Percentiles rank a stretch among this genome's conserved stretches.
phyloP scores from a whole-genome alignment of 1,139 yeast species.

The Suhomyces taliae region DNA sequence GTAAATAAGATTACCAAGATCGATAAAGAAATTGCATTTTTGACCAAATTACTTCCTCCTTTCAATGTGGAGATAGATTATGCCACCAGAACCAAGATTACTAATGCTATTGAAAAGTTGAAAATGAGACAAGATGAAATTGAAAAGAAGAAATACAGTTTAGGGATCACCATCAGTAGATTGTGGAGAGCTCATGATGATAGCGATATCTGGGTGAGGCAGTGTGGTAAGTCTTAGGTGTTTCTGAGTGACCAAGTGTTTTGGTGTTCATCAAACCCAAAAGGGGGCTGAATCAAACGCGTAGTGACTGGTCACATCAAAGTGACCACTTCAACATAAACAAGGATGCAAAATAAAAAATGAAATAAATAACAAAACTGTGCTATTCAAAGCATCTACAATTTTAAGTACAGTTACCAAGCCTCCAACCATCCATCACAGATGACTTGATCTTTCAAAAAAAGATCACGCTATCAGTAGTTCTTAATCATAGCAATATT shows the following conservation, averaged over 20 bases:
- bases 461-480: no score
- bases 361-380: no score
- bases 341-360: no score
- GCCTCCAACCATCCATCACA: no score
- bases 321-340: no score
- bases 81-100: conserved; percentile 42
- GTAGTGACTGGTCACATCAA: no score
- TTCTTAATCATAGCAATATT: no score
- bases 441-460: no score
- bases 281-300: no score
- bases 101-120: conserved; percentile 45
- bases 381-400: no score
- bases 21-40: conserved; percentile 42
- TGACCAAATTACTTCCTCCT: conserved; percentile 45
- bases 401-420: no score
- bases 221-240: conserved; percentile 18
- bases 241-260: not conserved
- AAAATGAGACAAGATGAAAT: conserved; percentile 43
- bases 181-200: conserved; percentile 47
- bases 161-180: conserved; percentile 47
- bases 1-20: conserved; percentile 36
- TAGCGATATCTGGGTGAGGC: conserved; percentile 47
- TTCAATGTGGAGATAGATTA: conserved; percentile 48
- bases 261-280: not conserved
- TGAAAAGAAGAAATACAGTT: conserved; percentile 43